Evolutionary conservation across 1,284 basidiomycete genomes (phyloP).

Genomic region (Moesziomyces parantarcticus): DNA sequence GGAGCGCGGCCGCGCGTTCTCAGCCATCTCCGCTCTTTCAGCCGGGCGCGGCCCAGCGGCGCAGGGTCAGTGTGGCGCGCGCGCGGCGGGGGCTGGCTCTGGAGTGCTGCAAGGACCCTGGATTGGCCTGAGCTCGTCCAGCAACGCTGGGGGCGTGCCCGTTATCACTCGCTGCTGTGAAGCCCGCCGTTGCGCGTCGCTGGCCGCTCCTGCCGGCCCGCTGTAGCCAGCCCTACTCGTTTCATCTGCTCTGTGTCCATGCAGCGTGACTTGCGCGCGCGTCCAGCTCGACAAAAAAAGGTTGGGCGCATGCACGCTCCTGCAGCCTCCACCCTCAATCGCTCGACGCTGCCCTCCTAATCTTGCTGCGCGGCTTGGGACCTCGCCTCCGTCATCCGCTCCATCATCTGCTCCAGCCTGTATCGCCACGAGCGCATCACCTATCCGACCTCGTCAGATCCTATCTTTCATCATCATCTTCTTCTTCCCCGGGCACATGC

Average conservation of each 20-base stretch:
- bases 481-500: slow-evolving; percentile 2
- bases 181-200: background rate
- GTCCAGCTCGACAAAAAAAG: slow-evolving; percentile 4
- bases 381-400: background rate
- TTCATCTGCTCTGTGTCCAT: background rate
- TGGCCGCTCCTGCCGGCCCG: background rate
- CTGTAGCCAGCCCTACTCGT: background rate
- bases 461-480: background rate
- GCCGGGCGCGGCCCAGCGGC: too few relatives aligned
- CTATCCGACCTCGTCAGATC: too few relatives aligned
- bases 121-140: too few relatives aligned
- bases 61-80: too few relatives aligned
- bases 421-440: background rate
- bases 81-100: background rate
- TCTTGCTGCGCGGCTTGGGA: background rate
- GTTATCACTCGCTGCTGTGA: background rate
- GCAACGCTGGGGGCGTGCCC: too few relatives aligned
- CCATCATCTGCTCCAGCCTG: too few relatives aligned
- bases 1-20: background rate
- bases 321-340: background rate
- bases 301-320: slow-evolving; percentile 4
- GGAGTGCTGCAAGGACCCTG: slow-evolving; percentile 14
- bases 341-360: background rate
- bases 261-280: slow-evolving; percentile 33
- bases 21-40: too few relatives aligned